Base-by-base conservation (phyloP, 345 rosid genomes). In the Jatropha curcas region DNA sequence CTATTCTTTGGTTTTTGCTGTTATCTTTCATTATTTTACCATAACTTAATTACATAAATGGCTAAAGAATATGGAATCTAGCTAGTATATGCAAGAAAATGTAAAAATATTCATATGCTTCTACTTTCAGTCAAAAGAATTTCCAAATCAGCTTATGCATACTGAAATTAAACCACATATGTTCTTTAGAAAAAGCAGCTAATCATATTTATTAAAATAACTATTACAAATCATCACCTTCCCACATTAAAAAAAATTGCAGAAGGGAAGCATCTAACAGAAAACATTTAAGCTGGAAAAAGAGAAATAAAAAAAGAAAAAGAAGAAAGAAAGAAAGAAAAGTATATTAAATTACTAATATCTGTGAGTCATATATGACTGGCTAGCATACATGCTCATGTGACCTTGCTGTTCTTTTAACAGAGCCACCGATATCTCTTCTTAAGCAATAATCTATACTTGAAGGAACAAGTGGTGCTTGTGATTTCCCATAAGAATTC, bases 401-500 rank as follows among this genome's bases (percentile, higher is more conserved):
- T 39, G 89, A 90, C 70, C 80, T 80, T 45, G 85, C 82, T 13
- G 71, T 71, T 78, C 87, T 79, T 67, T 76, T 80, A 45, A 83
- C 69, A 1, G 71, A 77, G 22, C 79, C 87, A 78, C 61, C 45
- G 10, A 6, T 39, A 28, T 75, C 81, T 33, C 84, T 86, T 68
- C 84, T 82, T 64, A 92, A 71, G 80, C 97, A 94, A 74, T 88
- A 86, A 65, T 91, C 93, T 30, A 94, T 87, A 79, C 86, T 84
- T n/a, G 96, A 87, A 71, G 98, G 98, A 71, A 86, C 77, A 76
- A 94, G 50, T 8, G 94, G 96, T 58, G 82, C 91, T 56, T 76
- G 72, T 28, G 93, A 86, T 79, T 88, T 90, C 16, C 98, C 98
- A 65, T 88, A 92, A 4, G 98, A 90, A 80, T 94, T 90, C 89